Evolutionary conservation across 345 rosid species (phyloP).

Genomic region (Gossypium herbaceum): DNA sequence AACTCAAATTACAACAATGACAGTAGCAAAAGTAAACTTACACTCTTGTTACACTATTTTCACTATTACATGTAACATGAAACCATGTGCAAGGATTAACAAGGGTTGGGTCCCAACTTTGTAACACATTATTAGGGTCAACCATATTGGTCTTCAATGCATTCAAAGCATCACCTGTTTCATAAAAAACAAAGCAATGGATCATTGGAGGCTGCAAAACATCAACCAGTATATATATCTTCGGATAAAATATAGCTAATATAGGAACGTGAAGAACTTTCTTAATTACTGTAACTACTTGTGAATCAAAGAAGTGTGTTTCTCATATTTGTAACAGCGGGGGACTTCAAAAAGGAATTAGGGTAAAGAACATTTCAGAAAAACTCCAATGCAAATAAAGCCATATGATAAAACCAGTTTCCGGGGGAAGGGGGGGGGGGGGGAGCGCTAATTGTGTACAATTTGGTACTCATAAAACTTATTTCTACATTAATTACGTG

Average conservation of each 20-base stretch:
- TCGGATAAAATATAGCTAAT: background rate
- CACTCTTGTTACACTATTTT: constrained; percentile 70
- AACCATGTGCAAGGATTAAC: constrained; percentile 90
- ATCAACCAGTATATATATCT: background rate
- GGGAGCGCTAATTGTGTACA: background rate
- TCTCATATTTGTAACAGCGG: background rate
- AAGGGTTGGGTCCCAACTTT: constrained; percentile 85
- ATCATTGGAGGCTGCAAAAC: background rate
- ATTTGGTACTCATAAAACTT: background rate
- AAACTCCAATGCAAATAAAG: background rate
- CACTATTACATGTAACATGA: constrained; percentile 75
- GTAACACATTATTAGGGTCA: constrained; percentile 73
- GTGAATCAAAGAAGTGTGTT: background rate
- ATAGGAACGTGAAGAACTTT: background rate
- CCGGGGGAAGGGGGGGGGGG: too few species aligned
- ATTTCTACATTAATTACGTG: background rate
- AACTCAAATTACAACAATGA: background rate
- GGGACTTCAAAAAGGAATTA: background rate
- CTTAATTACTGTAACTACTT: background rate
- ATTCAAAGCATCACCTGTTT: constrained; percentile 81
- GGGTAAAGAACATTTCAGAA: background rate
- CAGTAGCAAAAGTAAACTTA: constrained; percentile 39
- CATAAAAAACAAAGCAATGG: constrained; percentile 5
- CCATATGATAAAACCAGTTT: background rate
- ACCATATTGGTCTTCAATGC: constrained; percentile 56